These are phyloP conservation scores for Starmera dryadoides DNA, from an alignment of 805 yeast species.

Conservation along the genomic window DNA sequence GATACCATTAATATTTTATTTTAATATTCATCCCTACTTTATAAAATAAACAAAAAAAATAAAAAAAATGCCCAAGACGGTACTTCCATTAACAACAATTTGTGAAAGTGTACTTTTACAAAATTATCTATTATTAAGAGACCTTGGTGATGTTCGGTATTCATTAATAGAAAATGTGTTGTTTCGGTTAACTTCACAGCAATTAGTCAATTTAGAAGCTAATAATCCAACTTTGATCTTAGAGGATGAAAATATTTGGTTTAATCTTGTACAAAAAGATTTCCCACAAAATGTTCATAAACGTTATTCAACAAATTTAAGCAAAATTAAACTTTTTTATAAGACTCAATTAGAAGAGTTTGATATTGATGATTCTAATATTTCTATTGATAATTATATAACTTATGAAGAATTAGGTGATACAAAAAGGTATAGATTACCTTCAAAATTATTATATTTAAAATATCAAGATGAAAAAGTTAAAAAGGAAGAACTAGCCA, in stretches of 20 bases:
- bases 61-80: conserved; percentile 2
- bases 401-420: conserved; percentile 2
- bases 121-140: conserved; percentile 13
- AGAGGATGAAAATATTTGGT: conserved; percentile 33
- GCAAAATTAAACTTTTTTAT: conserved; percentile 13
- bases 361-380: conserved; percentile 3
- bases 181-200: conserved; percentile 22
- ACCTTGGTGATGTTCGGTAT: conserved; percentile 26
- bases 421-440: conserved; percentile 23
- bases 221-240: conserved; percentile 24
- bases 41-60: neutral
- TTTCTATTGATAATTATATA: conserved; percentile 13
- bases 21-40: neutral
- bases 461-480: conserved; percentile 25
- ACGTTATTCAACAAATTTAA: conserved; percentile 17
- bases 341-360: conserved; percentile 13
- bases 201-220: conserved; percentile 24
- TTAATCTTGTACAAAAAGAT: conserved; percentile 20
- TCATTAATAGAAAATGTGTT: conserved; percentile 23
- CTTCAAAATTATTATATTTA: conserved; percentile 27
- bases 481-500: conserved; percentile 26
- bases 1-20: too few relatives aligned
- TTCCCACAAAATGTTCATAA: conserved; percentile 28
- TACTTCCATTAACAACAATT: conserved; percentile 11
- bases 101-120: conserved; percentile 16